Evolutionary conservation across 106 monocot species (phyloP).

Genomic region (Dendrobium chrysotoxum): DNA sequence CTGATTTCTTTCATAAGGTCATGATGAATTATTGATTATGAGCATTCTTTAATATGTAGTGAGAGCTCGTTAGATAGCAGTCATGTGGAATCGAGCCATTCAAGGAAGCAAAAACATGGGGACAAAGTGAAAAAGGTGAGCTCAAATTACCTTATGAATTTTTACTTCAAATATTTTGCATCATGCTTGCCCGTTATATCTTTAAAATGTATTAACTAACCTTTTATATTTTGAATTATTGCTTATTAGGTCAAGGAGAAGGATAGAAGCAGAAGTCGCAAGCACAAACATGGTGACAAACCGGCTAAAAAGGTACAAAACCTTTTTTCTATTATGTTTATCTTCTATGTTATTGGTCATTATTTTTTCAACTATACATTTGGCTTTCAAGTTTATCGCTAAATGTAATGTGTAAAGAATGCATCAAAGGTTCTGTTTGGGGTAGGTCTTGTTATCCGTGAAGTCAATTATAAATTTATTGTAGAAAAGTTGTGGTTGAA

Average conservation of each 20-base stretch:
- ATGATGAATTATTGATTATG: slow-evolving; percentile 8
- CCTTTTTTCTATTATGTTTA: not conserved
- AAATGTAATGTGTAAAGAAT: not conserved
- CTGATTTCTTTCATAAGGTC: not conserved
- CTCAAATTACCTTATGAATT: not conserved
- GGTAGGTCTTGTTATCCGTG: too few relatives aligned
- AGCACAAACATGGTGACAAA: not conserved
- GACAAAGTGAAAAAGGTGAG: slow-evolving; percentile 5
- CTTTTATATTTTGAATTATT: not conserved
- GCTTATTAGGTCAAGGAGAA: not conserved
- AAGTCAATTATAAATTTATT: too few relatives aligned
- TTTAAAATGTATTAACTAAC: not conserved
- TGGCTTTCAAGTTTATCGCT: not conserved
- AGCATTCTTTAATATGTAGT: slow-evolving; percentile 4
- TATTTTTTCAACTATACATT: not conserved
- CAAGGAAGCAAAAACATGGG: slow-evolving; percentile 1
- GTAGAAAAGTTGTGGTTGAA: too few relatives aligned
- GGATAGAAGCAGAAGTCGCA: slow-evolving; percentile 6
- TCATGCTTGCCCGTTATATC: not conserved
- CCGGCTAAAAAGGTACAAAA: slow-evolving; percentile 1
- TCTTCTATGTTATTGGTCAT: not conserved
- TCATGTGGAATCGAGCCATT: slow-evolving; percentile 7
- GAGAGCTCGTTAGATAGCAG: not conserved
- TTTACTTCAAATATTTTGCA: not conserved
- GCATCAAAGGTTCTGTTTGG: not conserved